These are phyloP conservation scores for Dendrobium chrysotoxum DNA, from an alignment of 106 monocot genomes.

Conservation along the genomic window DNA sequence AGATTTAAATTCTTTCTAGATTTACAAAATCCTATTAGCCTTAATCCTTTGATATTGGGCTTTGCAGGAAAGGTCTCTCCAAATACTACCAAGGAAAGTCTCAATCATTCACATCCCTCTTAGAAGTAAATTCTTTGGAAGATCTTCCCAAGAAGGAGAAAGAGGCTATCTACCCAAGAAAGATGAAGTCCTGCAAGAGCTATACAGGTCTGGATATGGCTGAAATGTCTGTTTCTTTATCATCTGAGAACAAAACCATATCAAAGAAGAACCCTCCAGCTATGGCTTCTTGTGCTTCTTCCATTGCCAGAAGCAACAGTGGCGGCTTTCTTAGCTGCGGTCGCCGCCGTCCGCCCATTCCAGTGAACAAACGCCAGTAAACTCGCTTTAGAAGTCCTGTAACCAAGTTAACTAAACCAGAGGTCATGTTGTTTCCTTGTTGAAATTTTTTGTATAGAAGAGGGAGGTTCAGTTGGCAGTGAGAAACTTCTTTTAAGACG, in stretches of 20 bases:
- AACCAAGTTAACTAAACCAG: neutral
- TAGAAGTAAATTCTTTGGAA: slow-evolving; percentile 22
- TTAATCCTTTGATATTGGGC: neutral
- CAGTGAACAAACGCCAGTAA: neutral
- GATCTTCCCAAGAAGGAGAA: slow-evolving; percentile 35
- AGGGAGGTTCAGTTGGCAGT: neutral
- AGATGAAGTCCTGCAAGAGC: slow-evolving; percentile 8
- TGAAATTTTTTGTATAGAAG: neutral
- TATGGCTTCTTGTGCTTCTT: slow-evolving; percentile 1
- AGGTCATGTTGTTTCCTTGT: neutral
- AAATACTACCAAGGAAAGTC: slow-evolving; percentile 51
- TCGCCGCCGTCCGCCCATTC: neutral
- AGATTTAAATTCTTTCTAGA: neutral
- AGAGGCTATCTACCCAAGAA: neutral
- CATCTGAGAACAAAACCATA: neutral
- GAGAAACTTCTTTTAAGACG: neutral
- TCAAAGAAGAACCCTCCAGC: neutral
- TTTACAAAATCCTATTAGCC: neutral
- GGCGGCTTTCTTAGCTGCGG: neutral
- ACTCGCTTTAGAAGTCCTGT: neutral
- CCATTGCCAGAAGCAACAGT: neutral
- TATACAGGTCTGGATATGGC: neutral
- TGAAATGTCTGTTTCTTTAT: neutral
- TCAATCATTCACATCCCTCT: slow-evolving; percentile 40
- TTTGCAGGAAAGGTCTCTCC: slow-evolving; percentile 47